phyloP scores from a whole-genome alignment of 176 grass and related monocot species.

The Cocos nucifera region DNA sequence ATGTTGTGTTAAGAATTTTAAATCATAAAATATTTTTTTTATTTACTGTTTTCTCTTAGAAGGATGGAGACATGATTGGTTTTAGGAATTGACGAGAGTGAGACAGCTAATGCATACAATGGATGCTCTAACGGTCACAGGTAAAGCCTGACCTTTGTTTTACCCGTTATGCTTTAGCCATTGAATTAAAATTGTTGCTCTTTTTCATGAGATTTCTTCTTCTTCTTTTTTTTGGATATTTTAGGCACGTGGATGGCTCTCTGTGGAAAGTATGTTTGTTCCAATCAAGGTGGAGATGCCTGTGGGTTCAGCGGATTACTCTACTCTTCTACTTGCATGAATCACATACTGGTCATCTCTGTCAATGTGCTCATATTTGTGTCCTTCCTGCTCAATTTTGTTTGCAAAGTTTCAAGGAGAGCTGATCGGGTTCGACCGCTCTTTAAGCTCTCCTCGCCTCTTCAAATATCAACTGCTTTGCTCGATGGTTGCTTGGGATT shows the following conservation, averaged over 20 bases:
- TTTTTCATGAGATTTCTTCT: neutral
- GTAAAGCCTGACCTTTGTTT: constrained; percentile 17
- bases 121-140: constrained; percentile 24
- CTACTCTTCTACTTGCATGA: constrained; percentile 59
- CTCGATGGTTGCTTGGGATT: constrained; percentile 44
- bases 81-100: constrained; percentile 12
- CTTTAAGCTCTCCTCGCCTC: constrained; percentile 19
- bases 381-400: constrained; percentile 23
- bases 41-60: too few species aligned
- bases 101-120: constrained; percentile 10
- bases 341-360: constrained; percentile 37
- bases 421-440: constrained; percentile 1
- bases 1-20: too few species aligned
- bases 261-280: constrained; percentile 35
- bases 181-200: neutral
- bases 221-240: neutral
- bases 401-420: constrained; percentile 32
- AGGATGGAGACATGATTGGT: neutral
- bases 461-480: constrained; percentile 18
- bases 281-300: constrained; percentile 10
- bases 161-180: neutral
- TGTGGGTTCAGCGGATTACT: constrained; percentile 25
- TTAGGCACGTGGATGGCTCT: constrained; percentile 38
- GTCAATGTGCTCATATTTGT: constrained; percentile 14
- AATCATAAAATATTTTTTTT: too few species aligned